Conservation (phyloP, 2,329 filamentous ascomycete species). For the Beauveria scarabaeidicola region DNA sequence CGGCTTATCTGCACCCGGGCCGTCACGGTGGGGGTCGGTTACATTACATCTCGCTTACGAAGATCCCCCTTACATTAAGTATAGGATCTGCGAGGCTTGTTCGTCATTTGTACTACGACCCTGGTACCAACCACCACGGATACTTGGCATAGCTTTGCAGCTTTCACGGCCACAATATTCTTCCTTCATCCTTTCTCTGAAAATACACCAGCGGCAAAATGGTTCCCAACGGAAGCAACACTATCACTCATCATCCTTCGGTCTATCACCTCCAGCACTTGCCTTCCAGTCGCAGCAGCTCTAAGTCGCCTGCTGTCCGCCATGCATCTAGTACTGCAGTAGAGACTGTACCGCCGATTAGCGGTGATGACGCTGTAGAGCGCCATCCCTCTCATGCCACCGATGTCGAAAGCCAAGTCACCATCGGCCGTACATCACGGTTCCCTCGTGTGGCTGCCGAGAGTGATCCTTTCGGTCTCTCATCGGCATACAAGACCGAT, state of each 20-base stretch:
- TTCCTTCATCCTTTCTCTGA: not conserved
- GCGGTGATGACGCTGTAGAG: slow-evolving; percentile 30
- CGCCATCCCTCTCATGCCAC: slow-evolving; percentile 30
- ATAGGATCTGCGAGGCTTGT: not conserved
- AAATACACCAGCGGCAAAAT: slow-evolving; percentile 19
- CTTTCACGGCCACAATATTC: not conserved
- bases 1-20: not conserved
- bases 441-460: slow-evolving; percentile 52
- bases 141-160: not conserved
- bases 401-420: slow-evolving; percentile 43
- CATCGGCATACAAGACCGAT: slow-evolving; percentile 66
- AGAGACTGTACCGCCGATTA: slow-evolving; percentile 27
- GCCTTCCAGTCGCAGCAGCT: slow-evolving; percentile 20
- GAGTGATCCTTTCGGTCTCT: slow-evolving; percentile 75
- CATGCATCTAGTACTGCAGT: slow-evolving; percentile 39
- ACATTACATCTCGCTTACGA: slow-evolving; percentile 1
- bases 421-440: slow-evolving; percentile 28
- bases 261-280: slow-evolving; percentile 33
- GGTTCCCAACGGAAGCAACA: slow-evolving; percentile 33
- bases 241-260: slow-evolving; percentile 36
- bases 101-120: not conserved
- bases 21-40: not conserved
- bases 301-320: slow-evolving; percentile 19
- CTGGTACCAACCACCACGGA: too few species aligned
- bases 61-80: not conserved